Evolutionary conservation across 768 basidiomycete species (phyloP), one percentile per base, ranked within the genome.

Genomic region (Calocera cornea): DNA sequence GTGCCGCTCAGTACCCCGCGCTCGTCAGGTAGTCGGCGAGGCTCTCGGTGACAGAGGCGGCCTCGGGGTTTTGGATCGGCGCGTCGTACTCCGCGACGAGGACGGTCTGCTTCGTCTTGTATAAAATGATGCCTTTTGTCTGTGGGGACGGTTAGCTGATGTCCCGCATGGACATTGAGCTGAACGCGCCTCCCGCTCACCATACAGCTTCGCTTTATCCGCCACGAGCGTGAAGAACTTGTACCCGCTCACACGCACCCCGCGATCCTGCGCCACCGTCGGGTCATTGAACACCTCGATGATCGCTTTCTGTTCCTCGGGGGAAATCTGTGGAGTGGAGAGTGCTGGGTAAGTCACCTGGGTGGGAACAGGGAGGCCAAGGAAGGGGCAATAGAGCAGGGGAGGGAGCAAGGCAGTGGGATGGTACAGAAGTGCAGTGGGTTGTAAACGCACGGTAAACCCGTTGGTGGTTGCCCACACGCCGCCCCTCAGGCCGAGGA

Each of bases 91-190:
- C 86, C 2, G 85, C 84, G 27, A 95, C 86, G 65, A 97, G 80
- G 66, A 95, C 79, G 22, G 90, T 91, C 73, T 90, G 88, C 69
- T 82, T 87, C 19, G 92, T 95, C 81, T 89, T 89, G 60, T 89
- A 86, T 69, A 86, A 75, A 33, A 83, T 72, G 40, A 80, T 83
- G 1, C 95, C 94, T 75, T 91, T 85, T 24, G n/a, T n/a, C 81
- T 82, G 92, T 95, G 72, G 2, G 64, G 14, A 60, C 0, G 64
- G 22, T 38, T 38, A 38, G 36, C 36, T 5, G 36, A 14, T 5
- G 36, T 38, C 14, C 14, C 36, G 14, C 36, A 38, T 5, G 36
- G 14, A 14, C 7, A 38, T 40, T 76, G 90, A n/a, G n/a, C n/a
- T n/a, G n/a, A n/a, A n/a, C n/a, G 74, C 69, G 90, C 92, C 72